Evolutionary conservation across 2,329 filamentous ascomycete species (phyloP).

Genomic region (Venturia nashicola): DNA sequence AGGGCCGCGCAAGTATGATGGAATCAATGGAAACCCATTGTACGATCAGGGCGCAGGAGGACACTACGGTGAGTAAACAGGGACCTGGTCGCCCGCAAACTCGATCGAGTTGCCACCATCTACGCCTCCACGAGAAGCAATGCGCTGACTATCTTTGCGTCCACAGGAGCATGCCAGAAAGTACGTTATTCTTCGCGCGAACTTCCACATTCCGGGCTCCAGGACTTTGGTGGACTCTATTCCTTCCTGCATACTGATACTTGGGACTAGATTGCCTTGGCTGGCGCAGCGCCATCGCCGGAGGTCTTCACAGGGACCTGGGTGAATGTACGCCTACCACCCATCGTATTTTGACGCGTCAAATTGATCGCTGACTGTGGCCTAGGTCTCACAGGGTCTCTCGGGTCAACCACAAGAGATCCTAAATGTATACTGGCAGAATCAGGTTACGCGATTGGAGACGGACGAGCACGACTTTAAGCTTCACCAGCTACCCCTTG

Average conservation of each 20-base stretch:
- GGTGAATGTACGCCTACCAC: conserved; percentile 61
- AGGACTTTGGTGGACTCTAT: conserved; percentile 12
- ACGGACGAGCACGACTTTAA: conserved; percentile 97
- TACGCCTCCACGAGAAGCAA: background rate
- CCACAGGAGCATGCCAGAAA: conserved; percentile 10
- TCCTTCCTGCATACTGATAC: conserved; percentile 13
- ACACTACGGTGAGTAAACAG: conserved; percentile 33
- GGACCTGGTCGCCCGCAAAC: background rate
- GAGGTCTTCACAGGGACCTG: conserved; percentile 90
- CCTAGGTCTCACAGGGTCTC: conserved; percentile 84
- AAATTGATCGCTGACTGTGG: conserved; percentile 15
- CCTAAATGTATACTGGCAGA: conserved; percentile 97
- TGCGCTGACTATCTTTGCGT: conserved; percentile 1
- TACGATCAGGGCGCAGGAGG: conserved; percentile 35
- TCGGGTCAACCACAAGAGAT: conserved; percentile 92
- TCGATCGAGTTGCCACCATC: background rate
- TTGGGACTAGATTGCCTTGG: conserved; percentile 58
- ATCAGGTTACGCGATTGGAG: conserved; percentile 92
- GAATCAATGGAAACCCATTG: conserved; percentile 34
- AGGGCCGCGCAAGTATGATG: conserved; percentile 27
- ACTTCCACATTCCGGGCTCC: background rate
- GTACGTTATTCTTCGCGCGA: conserved; percentile 9
- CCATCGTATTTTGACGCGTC: background rate
- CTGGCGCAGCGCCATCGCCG: conserved; percentile 75
- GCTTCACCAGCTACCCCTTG: conserved; percentile 86